Percentiles rank a stretch among this genome's conserved stretches.
phyloP scores from a whole-genome alignment of 371 early-diverging fungal species.

The Mortierella sp. region DNA sequence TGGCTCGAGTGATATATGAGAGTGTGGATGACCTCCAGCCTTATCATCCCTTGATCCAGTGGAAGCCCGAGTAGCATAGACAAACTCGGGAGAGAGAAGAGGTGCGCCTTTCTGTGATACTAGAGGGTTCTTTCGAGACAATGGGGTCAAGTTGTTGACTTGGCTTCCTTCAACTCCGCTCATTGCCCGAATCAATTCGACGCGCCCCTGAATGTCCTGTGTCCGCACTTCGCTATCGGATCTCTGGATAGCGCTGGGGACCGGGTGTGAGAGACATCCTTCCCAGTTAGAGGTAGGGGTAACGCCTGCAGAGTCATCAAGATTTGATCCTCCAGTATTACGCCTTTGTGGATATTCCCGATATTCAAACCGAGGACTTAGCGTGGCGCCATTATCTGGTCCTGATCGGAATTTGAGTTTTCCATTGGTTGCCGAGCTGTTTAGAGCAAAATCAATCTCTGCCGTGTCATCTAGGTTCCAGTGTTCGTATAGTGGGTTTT shows the following conservation, averaged over 20 bases:
- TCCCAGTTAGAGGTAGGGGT: conserved; percentile 40
- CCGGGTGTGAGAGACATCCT: conserved; percentile 41
- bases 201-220: not conserved
- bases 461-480: conserved; percentile 55
- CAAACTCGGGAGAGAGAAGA: not conserved
- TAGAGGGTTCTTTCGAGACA: not conserved
- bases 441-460: conserved; percentile 52
- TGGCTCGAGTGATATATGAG: not conserved
- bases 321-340: conserved; percentile 24
- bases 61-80: not conserved
- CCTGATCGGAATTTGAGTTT: conserved; percentile 27
- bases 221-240: not conserved
- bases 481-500: conserved; percentile 50
- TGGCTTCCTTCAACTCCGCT: not conserved
- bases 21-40: not conserved
- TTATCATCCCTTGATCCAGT: not conserved
- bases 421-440: conserved; percentile 26
- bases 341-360: conserved; percentile 12
- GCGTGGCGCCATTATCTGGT: conserved; percentile 2
- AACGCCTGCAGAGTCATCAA: conserved; percentile 16
- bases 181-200: not conserved
- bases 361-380: conserved; percentile 5
- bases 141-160: not conserved
- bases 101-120: not conserved
- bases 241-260: not conserved